Conservation (phyloP, 177 flowering plant species). For the Vitis hybrid region DNA sequence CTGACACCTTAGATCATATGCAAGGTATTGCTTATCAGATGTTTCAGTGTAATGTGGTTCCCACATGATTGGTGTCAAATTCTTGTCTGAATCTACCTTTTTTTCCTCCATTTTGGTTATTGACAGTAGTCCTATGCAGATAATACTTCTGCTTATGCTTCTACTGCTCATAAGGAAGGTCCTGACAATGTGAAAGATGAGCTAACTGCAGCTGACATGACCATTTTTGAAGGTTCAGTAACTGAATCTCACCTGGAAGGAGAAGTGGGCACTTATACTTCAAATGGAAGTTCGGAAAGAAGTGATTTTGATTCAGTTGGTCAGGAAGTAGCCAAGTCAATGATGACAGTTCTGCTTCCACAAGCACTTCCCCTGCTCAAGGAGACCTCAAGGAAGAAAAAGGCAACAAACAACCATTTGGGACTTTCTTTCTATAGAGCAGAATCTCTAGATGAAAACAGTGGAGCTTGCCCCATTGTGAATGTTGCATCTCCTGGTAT, state of each 20-base stretch:
- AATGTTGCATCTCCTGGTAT: constrained; percentile 36
- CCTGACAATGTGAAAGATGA: constrained; percentile 21
- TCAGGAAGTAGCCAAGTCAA: constrained; percentile 65
- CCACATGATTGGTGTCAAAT: background rate
- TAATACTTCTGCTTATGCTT: constrained; percentile 22
- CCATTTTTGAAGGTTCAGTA: constrained; percentile 26
- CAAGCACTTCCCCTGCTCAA: constrained; percentile 84
- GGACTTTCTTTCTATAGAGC: constrained; percentile 8
- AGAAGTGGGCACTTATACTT: constrained; percentile 31
- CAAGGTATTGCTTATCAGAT: constrained; percentile 44
- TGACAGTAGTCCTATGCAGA: constrained; percentile 30
- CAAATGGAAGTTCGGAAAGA: constrained; percentile 42
- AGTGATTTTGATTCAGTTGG: constrained; percentile 65
- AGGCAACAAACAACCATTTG: constrained; percentile 16
- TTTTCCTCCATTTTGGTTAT: background rate
- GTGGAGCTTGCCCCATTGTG: constrained; percentile 5
- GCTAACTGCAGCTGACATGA: constrained; percentile 12
- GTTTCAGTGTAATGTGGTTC: background rate
- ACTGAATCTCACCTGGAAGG: constrained; percentile 37
- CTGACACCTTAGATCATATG: constrained; percentile 52
- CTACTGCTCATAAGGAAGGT: constrained; percentile 14
- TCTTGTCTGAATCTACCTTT: background rate
- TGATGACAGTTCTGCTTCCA: constrained; percentile 89
- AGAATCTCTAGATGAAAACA: constrained; percentile 20
- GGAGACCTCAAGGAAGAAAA: constrained; percentile 45